These are phyloP conservation scores for Chenopodium album DNA, from an alignment of 148 eudicot species.

Conservation along the genomic window DNA sequence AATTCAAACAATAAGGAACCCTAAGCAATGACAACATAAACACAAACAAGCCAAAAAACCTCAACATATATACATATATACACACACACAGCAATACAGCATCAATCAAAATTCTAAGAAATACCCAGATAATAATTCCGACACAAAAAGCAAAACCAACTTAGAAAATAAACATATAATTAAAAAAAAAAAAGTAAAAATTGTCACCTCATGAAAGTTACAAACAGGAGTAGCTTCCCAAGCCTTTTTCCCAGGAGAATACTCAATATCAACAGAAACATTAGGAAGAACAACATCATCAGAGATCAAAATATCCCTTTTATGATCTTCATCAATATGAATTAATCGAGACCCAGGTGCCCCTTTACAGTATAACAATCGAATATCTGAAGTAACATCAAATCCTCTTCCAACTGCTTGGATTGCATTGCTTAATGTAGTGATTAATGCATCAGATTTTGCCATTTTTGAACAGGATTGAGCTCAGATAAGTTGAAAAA, in stretches of 20 bases:
- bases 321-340: slow-evolving; percentile 59
- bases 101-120: neutral
- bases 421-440: slow-evolving; percentile 72
- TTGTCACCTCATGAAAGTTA: slow-evolving; percentile 66
- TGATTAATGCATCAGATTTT: slow-evolving; percentile 48
- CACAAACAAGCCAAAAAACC: neutral
- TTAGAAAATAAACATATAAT: neutral
- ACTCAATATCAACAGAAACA: slow-evolving; percentile 75
- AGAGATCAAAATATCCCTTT: slow-evolving; percentile 46
- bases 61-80: neutral
- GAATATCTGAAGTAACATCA: slow-evolving; percentile 93
- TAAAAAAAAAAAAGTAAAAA: neutral
- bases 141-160: neutral
- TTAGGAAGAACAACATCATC: slow-evolving; percentile 50
- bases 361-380: slow-evolving; percentile 94
- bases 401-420: slow-evolving; percentile 95
- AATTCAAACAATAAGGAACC: neutral
- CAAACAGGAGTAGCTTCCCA: slow-evolving; percentile 59
- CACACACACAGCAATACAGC: neutral
- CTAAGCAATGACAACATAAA: slow-evolving; percentile 7
- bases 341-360: slow-evolving; percentile 74
- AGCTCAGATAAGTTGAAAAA: no score
- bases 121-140: slow-evolving; percentile 8
- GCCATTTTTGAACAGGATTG: slow-evolving; percentile 6
- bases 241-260: slow-evolving; percentile 41